Evolutionary conservation across 345 rosid genomes (phyloP).

Genomic region (Salix udensis): DNA sequence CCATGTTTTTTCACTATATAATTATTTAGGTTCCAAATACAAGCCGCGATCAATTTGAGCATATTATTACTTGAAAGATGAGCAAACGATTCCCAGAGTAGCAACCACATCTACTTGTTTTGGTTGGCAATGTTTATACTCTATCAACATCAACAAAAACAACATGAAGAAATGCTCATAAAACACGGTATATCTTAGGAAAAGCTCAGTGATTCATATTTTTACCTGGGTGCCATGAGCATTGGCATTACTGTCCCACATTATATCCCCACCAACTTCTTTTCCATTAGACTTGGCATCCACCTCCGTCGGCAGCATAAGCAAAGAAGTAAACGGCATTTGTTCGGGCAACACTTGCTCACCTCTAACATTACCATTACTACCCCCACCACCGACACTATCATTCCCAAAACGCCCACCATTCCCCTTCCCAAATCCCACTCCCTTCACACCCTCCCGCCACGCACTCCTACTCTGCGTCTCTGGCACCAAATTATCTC

Average conservation of each 20-base stretch:
- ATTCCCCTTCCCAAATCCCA: conserved; percentile 15
- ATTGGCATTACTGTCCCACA: conserved; percentile 36
- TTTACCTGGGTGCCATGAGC: conserved; percentile 57
- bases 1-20: no score
- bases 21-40: neutral
- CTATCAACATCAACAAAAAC: neutral
- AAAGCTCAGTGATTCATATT: neutral
- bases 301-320: conserved; percentile 31
- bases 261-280: conserved; percentile 20
- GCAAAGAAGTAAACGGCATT: conserved; percentile 37
- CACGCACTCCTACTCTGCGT: conserved; percentile 28
- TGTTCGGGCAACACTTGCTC: conserved; percentile 17
- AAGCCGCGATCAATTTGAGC: neutral
- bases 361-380: neutral
- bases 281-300: conserved; percentile 26
- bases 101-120: neutral
- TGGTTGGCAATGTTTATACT: neutral
- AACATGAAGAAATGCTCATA: neutral
- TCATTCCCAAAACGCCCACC: neutral
- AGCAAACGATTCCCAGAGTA: neutral
- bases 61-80: neutral
- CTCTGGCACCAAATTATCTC: conserved; percentile 38
- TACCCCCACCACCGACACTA: neutral
- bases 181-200: neutral
- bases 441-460: conserved; percentile 22